Conservation (phyloP, 257 asterid genomes). For the Catharanthus roseus region DNA sequence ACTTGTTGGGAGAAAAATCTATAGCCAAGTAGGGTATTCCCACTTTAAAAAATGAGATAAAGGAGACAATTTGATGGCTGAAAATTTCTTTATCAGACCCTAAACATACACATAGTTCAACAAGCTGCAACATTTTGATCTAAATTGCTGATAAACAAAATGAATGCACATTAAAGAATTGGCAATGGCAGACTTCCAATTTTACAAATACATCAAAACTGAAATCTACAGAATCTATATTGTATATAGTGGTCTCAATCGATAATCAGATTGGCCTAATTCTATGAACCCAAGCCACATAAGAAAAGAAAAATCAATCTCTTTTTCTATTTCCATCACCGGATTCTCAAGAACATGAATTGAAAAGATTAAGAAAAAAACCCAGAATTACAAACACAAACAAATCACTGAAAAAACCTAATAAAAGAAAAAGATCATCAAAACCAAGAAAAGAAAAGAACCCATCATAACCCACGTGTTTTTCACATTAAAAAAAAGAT, state of each 20-base stretch:
- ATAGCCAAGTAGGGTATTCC: not conserved
- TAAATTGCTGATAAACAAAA: not conserved
- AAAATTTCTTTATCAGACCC: not conserved
- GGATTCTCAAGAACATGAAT: not conserved
- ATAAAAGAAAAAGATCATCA: constrained; percentile 2
- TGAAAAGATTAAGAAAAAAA: not conserved
- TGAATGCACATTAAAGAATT: not conserved
- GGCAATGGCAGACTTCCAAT: not conserved
- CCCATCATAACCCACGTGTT: not conserved
- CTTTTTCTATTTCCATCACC: not conserved
- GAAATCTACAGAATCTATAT: not conserved
- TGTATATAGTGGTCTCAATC: not conserved
- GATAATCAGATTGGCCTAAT: not conserved
- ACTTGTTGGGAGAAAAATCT: no score
- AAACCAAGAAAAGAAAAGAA: not conserved
- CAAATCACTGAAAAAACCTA: not conserved
- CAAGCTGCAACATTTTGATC: not conserved
- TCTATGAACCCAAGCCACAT: not conserved
- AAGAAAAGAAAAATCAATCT: not conserved
- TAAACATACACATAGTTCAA: no score
- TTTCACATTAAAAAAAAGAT: not conserved
- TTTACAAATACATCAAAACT: not conserved
- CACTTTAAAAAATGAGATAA: not conserved
- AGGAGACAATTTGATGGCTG: not conserved
- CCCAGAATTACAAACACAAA: not conserved